These are phyloP conservation scores for Candida ovalis DNA, from an alignment of 805 yeast species.

Conservation along the genomic window DNA sequence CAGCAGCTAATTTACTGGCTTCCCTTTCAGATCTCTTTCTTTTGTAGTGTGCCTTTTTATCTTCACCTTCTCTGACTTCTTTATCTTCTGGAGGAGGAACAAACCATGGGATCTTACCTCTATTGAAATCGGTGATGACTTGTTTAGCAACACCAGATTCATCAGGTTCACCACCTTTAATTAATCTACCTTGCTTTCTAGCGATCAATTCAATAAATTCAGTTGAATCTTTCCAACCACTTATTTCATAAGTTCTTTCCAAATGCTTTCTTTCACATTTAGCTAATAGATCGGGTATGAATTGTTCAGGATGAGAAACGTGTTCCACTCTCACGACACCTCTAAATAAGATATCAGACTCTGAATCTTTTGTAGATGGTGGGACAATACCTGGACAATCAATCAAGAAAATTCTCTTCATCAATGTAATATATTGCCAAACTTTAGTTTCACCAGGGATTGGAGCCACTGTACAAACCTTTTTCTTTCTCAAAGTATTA, in stretches of 20 bases:
- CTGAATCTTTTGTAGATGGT: constrained; percentile 84
- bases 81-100: constrained; percentile 84
- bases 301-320: constrained; percentile 92
- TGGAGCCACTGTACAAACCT: constrained; percentile 96
- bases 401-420: constrained; percentile 92
- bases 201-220: constrained; percentile 91
- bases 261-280: constrained; percentile 87
- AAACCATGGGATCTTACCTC: constrained; percentile 99
- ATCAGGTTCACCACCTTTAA: constrained; percentile 98
- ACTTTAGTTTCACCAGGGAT: constrained; percentile 99
- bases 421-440: constrained; percentile 96
- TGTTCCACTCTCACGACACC: constrained; percentile 99
- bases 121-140: constrained; percentile 87
- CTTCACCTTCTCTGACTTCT: constrained; percentile 54
- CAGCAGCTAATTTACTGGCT: constrained; percentile 28
- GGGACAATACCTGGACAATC: constrained; percentile 99
- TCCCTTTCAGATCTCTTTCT: constrained; percentile 51
- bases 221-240: constrained; percentile 77
- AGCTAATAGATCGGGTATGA: constrained; percentile 77
- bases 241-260: constrained; percentile 91
- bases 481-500: constrained; percentile 88
- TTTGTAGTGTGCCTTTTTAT: constrained; percentile 49
- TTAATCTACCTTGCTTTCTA: constrained; percentile 84
- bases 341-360: constrained; percentile 86
- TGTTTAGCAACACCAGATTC: constrained; percentile 89